Percentiles rank a stretch among this genome's conserved stretches.
These are phyloP conservation scores for Kodamaea laetipori DNA, from an alignment of 805 yeast genomes.

Conservation along the genomic window DNA sequence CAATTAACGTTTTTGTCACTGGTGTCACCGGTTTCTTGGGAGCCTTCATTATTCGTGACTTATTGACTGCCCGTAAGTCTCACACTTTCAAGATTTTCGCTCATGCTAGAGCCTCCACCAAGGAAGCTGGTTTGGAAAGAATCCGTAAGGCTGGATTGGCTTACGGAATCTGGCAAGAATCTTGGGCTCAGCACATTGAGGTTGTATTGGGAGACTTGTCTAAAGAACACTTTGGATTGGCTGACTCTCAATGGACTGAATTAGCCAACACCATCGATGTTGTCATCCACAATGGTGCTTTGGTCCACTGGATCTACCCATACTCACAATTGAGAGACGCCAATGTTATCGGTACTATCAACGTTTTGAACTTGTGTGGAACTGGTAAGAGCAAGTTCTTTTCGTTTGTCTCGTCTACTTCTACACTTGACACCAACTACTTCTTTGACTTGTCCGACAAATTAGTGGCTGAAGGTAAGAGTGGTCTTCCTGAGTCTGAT, in stretches of 20 bases:
- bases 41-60: conserved; percentile 78
- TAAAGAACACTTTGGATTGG: conserved; percentile 68
- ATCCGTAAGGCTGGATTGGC: conserved; percentile 72
- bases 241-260: conserved; percentile 54
- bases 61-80: conserved; percentile 56
- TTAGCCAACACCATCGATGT: conserved; percentile 70
- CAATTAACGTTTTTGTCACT: conserved; percentile 75
- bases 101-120: conserved; percentile 84
- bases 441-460: conserved; percentile 77
- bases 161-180: conserved; percentile 78
- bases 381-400: conserved; percentile 83
- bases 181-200: conserved; percentile 57
- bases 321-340: conserved; percentile 88
- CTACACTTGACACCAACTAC: conserved; percentile 83
- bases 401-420: conserved; percentile 93
- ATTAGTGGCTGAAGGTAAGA: conserved; percentile 59
- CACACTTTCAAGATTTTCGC: conserved; percentile 66
- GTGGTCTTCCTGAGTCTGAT: conserved; percentile 82
- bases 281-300: conserved; percentile 94
- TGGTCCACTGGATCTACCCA: conserved; percentile 98
- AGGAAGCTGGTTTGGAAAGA: conserved; percentile 73
- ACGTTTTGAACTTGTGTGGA: conserved; percentile 76
- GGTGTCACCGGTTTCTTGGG: conserved; percentile 98
- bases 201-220: conserved; percentile 85
- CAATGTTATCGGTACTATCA: conserved; percentile 84